A percentile compares a stretch with the other conserved stretches of the same genome.
Evolutionary conservation across 1,284 basidiomycete genomes (phyloP).

Genomic region (Ustilago hordei): DNA sequence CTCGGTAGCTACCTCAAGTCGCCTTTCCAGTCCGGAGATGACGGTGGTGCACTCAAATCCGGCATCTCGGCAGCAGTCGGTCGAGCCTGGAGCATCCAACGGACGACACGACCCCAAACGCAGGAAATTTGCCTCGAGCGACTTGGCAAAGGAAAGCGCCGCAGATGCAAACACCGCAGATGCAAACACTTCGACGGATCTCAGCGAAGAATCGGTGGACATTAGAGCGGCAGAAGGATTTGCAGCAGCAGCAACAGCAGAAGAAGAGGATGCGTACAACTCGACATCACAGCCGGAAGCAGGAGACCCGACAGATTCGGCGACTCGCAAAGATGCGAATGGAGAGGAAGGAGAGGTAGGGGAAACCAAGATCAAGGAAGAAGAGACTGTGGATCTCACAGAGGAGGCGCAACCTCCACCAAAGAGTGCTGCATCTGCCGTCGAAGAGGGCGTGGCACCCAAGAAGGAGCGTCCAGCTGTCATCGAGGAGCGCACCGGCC

Average conservation of each 20-base stretch:
- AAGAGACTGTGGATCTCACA: slow-evolving; percentile 48
- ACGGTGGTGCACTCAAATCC: slow-evolving; percentile 41
- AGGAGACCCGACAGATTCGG: neutral
- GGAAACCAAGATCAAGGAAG: slow-evolving; percentile 39
- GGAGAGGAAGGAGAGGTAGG: slow-evolving; percentile 1
- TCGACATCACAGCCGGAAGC: neutral
- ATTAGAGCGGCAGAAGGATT: slow-evolving; percentile 8
- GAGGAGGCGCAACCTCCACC: slow-evolving; percentile 40
- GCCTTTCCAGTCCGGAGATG: slow-evolving; percentile 54
- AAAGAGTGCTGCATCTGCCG: slow-evolving; percentile 43
- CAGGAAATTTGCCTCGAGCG: slow-evolving; percentile 23
- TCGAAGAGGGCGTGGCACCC: slow-evolving; percentile 42
- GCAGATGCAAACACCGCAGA: slow-evolving; percentile 26
- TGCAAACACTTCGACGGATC: slow-evolving; percentile 38
- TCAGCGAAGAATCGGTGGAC: slow-evolving; percentile 44
- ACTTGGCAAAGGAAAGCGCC: slow-evolving; percentile 21
- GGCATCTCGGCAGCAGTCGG: slow-evolving; percentile 36
- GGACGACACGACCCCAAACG: slow-evolving; percentile 38
- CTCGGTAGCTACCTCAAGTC: slow-evolving; percentile 53
- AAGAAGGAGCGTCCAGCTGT: slow-evolving; percentile 75
- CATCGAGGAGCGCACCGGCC: slow-evolving; percentile 82
- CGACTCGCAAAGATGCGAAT: neutral
- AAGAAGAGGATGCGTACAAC: slow-evolving; percentile 11
- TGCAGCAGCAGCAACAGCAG: neutral
- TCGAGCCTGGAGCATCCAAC: slow-evolving; percentile 18